Evolutionary conservation across 371 early-diverging fungal species (phyloP).

Genomic region (Mycotypha africana): DNA sequence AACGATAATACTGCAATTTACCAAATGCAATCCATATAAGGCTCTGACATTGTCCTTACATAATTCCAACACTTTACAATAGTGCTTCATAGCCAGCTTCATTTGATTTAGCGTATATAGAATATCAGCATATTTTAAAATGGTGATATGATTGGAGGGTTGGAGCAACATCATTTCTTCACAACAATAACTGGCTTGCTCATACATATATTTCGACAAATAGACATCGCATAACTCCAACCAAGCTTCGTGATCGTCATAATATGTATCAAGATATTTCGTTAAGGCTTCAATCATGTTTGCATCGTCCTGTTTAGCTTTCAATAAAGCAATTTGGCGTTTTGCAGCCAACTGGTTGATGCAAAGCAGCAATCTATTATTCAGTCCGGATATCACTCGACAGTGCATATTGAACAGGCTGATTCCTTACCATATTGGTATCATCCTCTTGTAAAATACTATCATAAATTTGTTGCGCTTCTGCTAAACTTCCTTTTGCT

Average conservation of each 20-base stretch:
- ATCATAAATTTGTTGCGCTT: constrained; percentile 63
- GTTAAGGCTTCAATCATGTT: constrained; percentile 75
- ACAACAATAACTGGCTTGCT: constrained; percentile 84
- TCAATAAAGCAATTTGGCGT: constrained; percentile 70
- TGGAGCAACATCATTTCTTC: constrained; percentile 85
- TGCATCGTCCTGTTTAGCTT: constrained; percentile 52
- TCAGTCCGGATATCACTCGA: too few relatives aligned
- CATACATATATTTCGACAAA: constrained; percentile 58
- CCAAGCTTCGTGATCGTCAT: constrained; percentile 88
- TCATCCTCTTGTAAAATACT: constrained; percentile 59
- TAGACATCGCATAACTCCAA: constrained; percentile 74
- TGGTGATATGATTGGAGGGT: constrained; percentile 78
- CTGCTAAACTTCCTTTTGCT: constrained; percentile 63
- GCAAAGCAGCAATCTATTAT: too few relatives aligned
- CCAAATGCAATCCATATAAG: constrained; percentile 71
- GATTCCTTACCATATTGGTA: constrained; percentile 59
- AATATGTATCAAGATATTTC: constrained; percentile 74
- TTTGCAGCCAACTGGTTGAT: constrained; percentile 68
- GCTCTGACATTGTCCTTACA: constrained; percentile 71
- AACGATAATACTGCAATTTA: too few relatives aligned
- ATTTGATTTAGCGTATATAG: constrained; percentile 61
- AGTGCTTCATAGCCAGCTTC: constrained; percentile 66
- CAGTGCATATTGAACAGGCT: too few relatives aligned
- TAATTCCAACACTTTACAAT: constrained; percentile 69
- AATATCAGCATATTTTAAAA: constrained; percentile 86